Conservation (phyloP, 441 rosid genomes). For the Erodium moschatum region DNA sequence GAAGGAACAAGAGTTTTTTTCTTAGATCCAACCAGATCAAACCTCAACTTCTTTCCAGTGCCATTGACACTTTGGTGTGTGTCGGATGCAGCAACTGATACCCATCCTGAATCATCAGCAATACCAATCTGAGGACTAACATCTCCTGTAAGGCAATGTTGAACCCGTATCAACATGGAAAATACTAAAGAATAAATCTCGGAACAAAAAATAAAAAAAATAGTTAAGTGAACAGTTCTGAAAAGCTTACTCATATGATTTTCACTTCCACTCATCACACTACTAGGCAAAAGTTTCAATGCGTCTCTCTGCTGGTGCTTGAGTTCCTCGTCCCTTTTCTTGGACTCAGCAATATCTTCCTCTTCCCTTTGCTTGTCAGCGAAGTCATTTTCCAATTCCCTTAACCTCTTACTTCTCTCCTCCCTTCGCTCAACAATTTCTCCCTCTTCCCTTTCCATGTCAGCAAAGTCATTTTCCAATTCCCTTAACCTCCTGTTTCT, state of each 20-base stretch:
- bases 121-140: conserved; percentile 30
- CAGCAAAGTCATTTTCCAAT: conserved; percentile 76
- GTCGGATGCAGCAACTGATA: conserved; percentile 25
- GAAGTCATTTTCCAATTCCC: conserved; percentile 79
- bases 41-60: conserved; percentile 72
- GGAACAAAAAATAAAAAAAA: conserved; percentile 6
- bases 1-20: conserved; percentile 83
- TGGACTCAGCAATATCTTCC: conserved; percentile 76
- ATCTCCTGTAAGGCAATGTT: conserved; percentile 24
- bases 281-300: conserved; percentile 42
- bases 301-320: conserved; percentile 52
- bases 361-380: conserved; percentile 69
- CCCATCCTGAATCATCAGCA: conserved; percentile 37
- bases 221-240: neutral
- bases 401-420: conserved; percentile 54
- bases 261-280: conserved; percentile 38
- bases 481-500: conserved; percentile 64
- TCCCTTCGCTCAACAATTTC: conserved; percentile 64
- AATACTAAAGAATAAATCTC: neutral
- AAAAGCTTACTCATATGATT: conserved; percentile 26
- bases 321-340: conserved; percentile 62
- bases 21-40: conserved; percentile 91
- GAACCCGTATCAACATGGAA: conserved; percentile 12
- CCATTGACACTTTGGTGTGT: conserved; percentile 24
- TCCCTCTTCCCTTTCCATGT: conserved; percentile 66